These are phyloP conservation scores for Ceratocystis cubensis DNA, from an alignment of 2,329 filamentous ascomycete genomes.

Conservation along the genomic window DNA sequence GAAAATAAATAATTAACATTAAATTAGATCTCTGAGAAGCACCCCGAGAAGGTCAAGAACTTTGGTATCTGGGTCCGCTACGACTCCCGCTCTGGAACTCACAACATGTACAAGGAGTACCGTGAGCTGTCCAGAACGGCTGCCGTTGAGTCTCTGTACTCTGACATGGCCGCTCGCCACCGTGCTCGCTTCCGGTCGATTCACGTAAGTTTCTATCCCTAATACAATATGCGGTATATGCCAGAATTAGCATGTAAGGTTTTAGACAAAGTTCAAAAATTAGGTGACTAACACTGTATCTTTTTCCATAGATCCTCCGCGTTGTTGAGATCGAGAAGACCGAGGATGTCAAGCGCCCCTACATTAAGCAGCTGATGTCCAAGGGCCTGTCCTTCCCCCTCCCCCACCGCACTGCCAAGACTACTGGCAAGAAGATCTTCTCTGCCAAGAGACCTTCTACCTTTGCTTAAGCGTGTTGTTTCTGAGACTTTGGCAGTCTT, in stretches of 20 bases:
- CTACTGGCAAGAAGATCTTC: constrained; percentile 80
- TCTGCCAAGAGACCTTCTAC: constrained; percentile 85
- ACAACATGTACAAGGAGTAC: constrained; percentile 99
- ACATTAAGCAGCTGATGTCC: constrained; percentile 95
- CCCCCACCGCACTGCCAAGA: constrained; percentile 84
- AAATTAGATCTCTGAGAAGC: constrained; percentile 87
- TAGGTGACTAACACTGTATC: not conserved
- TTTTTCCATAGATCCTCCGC: constrained; percentile 66
- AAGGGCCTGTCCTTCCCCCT: constrained; percentile 98
- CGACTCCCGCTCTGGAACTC: constrained; percentile 97
- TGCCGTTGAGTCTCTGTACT: constrained; percentile 93
- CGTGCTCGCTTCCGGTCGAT: constrained; percentile 92
- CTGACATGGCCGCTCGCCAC: constrained; percentile 99
- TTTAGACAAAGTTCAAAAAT: not conserved
- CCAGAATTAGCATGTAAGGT: not conserved
- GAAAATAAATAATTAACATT: not conserved
- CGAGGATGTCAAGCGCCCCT: constrained; percentile 91
- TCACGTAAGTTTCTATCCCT: constrained; percentile 57
- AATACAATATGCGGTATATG: not conserved
- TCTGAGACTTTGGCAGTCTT: constrained; percentile 34
- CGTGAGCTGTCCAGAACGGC: constrained; percentile 94
- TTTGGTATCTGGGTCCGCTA: constrained; percentile 99
- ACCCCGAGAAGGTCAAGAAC: constrained; percentile 99
- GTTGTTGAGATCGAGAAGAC: constrained; percentile 94
- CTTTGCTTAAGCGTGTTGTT: constrained; percentile 70